Evolutionary conservation across 139 green algal species (phyloP), one percentile per base, ranked within the genome.

Genomic region (Mesotaenium endlicherianum): DNA sequence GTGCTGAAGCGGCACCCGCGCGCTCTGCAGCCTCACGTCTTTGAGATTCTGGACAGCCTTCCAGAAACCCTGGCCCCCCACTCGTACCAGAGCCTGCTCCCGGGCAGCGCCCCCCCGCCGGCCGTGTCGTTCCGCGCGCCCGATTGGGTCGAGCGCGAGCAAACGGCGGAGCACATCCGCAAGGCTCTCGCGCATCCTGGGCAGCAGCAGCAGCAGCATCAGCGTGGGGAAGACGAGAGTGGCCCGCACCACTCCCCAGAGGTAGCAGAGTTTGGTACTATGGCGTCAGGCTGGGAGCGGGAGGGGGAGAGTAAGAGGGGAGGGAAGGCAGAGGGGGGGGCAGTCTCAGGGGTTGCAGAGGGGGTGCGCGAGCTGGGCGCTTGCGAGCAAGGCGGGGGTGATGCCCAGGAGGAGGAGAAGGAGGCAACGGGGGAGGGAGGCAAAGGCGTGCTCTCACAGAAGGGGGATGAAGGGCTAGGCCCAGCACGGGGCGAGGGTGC

Each of bases 31-130:
- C 70, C 70, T 84, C n/a, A 38, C 41, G 17, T 85, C 34, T 40
- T 85, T n/a, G 20, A 16, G 36, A 43, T 85, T 26, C 40, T 85
- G 3, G 75, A 85, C 34, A n/a, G 20, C 20, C 69, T 85, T n/a
- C 70, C 79, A 84, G 79, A 85, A 42, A 68, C 71, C 69, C 70
- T 85, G 17, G 69, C 79, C 40, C 79, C 79, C 76, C 53, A 85
- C 30, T 55, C n/a, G 31, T 85, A 71, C 39, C 38, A 30, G 53
- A 64, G 30, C 20, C 74, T 84, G 26, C 79, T 85, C 43, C 79
- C 79, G 11, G 79, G 70, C 2, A 14, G 20, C 26, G 8, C 69
- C 31, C 79, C 69, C n/a, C 3, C 42, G 6, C 34, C 71, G n/a
- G 45, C 40, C 26, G 75, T 20, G 4, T 26, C 70, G 16, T 26